Evolutionary conservation across 208 protist genomes (phyloP).

Genomic region (Crithidia brevicula): DNA sequence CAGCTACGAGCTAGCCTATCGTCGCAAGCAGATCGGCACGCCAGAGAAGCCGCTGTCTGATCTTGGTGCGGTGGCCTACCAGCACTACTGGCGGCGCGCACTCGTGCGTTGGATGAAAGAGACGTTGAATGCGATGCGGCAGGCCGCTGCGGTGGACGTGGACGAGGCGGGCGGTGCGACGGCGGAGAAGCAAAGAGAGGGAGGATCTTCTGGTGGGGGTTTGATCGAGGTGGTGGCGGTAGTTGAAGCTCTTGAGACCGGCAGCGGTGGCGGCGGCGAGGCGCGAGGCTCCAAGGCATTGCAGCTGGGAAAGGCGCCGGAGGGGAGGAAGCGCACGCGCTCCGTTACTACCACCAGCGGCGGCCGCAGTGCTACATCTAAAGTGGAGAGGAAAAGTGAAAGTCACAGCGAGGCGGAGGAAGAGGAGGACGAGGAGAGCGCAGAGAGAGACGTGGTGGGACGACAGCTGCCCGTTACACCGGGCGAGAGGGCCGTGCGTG

Average conservation of each 20-base stretch:
- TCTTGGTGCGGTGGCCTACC: constrained; percentile 94
- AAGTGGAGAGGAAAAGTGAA: too few species aligned
- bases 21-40: constrained; percentile 94
- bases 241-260: too few species aligned
- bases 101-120: constrained; percentile 69
- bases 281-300: background rate
- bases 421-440: too few species aligned
- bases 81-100: constrained; percentile 88
- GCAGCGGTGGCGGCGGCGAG: too few species aligned
- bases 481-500: too few species aligned
- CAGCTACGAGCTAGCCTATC: constrained; percentile 98
- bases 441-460: too few species aligned
- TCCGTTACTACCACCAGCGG: background rate
- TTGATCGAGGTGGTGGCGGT: background rate
- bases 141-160: constrained; percentile 19
- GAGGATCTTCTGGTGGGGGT: too few species aligned
- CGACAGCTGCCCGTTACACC: too few species aligned
- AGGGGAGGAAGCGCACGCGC: background rate
- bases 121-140: constrained; percentile 28
- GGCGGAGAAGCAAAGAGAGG: background rate
- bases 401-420: too few species aligned
- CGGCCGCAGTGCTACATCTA: too few species aligned
- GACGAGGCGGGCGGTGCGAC: background rate
- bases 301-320: background rate
- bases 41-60: constrained; percentile 99